phyloP scores from a whole-genome alignment of 371 early-diverging fungal species.

The Polyrhizophydium stewartii region DNA sequence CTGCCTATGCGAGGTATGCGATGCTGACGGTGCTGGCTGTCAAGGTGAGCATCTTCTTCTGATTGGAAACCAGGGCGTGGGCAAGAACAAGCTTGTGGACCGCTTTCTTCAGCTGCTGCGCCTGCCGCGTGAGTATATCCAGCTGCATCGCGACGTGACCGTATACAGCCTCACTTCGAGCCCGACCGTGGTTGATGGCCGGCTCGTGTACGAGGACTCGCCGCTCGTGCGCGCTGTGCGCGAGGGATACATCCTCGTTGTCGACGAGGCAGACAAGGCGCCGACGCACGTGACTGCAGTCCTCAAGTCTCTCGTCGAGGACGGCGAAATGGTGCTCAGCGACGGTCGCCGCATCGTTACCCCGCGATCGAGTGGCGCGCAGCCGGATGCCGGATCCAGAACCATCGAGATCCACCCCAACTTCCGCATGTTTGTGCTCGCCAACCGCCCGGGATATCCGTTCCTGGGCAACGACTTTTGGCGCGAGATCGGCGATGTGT shows the following conservation, averaged over 20 bases:
- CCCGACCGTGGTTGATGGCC: conserved; percentile 71
- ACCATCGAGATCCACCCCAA: conserved; percentile 13
- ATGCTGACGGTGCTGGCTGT: conserved; percentile 61
- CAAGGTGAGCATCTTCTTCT: conserved; percentile 70
- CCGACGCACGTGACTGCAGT: conserved; percentile 80
- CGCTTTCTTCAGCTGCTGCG: conserved; percentile 69
- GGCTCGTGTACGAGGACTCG: conserved; percentile 71
- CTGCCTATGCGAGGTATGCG: conserved; percentile 59
- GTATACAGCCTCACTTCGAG: conserved; percentile 75
- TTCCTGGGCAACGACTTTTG: conserved; percentile 83
- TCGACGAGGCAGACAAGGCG: conserved; percentile 87
- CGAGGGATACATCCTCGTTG: conserved; percentile 69
- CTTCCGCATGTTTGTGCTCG: conserved; percentile 82
- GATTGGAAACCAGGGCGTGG: conserved; percentile 77
- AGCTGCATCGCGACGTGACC: conserved; percentile 80
- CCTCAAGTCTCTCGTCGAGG: conserved; percentile 73
- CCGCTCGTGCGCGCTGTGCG: conserved; percentile 67
- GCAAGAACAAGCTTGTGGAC: conserved; percentile 77
- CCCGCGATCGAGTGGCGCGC: too few relatives aligned
- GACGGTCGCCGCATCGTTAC: conserved; percentile 77
- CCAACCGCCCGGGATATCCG: conserved; percentile 76
- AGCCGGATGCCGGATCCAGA: too few relatives aligned
- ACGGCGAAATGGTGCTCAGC: conserved; percentile 79
- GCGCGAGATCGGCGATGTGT: conserved; percentile 77
- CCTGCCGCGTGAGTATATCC: conserved; percentile 79